Conservation (phyloP, 2,329 filamentous ascomycete genomes). For the Fusarium nisikadoi region DNA sequence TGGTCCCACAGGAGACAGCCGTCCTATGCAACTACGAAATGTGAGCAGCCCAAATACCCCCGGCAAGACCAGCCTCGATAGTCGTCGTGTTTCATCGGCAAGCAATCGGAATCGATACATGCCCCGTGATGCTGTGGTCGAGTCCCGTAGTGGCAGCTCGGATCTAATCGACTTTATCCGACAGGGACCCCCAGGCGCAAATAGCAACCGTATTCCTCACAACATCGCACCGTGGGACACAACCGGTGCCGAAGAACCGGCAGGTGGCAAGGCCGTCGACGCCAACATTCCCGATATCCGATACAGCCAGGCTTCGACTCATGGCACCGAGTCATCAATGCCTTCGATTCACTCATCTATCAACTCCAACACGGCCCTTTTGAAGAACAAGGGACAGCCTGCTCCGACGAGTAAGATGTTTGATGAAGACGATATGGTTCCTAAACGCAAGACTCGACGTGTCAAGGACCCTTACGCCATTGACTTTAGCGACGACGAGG, state of each 20-base stretch:
- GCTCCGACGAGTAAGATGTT: conserved; percentile 51
- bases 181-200: conserved; percentile 76
- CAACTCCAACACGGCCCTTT: conserved; percentile 79
- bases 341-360: conserved; percentile 70
- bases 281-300: conserved; percentile 66
- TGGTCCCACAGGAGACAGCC: conserved; percentile 69
- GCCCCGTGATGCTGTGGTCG: conserved; percentile 76
- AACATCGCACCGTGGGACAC: conserved; percentile 86
- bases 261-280: conserved; percentile 60
- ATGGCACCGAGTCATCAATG: conserved; percentile 67
- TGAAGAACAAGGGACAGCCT: conserved; percentile 55
- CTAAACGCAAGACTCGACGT: conserved; percentile 78
- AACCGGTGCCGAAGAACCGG: conserved; percentile 85
- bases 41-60: conserved; percentile 45
- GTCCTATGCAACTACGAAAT: conserved; percentile 51
- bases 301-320: conserved; percentile 66
- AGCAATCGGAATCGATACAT: conserved; percentile 67
- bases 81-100: conserved; percentile 52
- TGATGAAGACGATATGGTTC: conserved; percentile 66
- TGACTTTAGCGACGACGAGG: conserved; percentile 75
- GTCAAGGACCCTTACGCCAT: conserved; percentile 94
- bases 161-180: conserved; percentile 97
- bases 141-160: conserved; percentile 74
- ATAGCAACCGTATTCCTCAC: conserved; percentile 76
- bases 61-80: conserved; percentile 53